phyloP scores from a whole-genome alignment of 306 rosid genomes.

The Pachyrhizus erosus region DNA sequence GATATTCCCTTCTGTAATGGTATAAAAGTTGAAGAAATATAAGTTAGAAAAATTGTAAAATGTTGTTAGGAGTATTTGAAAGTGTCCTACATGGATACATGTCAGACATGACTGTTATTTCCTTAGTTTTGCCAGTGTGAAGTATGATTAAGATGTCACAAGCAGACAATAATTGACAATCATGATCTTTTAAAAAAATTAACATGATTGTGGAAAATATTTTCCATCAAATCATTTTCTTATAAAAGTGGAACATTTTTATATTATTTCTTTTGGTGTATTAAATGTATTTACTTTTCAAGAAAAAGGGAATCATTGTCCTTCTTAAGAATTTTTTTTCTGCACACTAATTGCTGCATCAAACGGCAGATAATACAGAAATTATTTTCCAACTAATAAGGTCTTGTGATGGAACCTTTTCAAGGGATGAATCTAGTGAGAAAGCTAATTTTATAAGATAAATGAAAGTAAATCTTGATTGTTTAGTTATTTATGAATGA shows the following conservation, averaged over 20 bases:
- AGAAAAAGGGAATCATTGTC: background rate
- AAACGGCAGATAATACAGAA: slow-evolving; percentile 18
- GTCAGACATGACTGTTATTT: background rate
- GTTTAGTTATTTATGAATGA: background rate
- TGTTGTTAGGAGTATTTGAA: background rate
- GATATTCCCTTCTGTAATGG: background rate
- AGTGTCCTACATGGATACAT: background rate
- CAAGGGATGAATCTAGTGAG: background rate
- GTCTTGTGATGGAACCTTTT: background rate
- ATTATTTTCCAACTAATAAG: slow-evolving; percentile 13
- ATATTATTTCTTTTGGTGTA: background rate
- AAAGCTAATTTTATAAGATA: background rate
- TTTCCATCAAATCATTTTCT: background rate
- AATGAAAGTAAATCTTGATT: background rate
- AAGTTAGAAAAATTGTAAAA: background rate
- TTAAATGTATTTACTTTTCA: background rate
- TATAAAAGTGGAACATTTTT: background rate
- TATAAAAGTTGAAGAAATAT: background rate
- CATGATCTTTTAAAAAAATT: background rate
- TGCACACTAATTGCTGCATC: background rate
- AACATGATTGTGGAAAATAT: background rate
- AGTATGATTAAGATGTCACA: background rate
- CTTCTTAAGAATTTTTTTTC: background rate
- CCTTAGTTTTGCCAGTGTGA: background rate
- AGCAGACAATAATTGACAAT: slow-evolving; percentile 1